Evolutionary conservation across 2,329 filamentous ascomycete species (phyloP), one percentile per base, ranked within the genome.

Genomic region (Pseudogymnoascus sp.): DNA sequence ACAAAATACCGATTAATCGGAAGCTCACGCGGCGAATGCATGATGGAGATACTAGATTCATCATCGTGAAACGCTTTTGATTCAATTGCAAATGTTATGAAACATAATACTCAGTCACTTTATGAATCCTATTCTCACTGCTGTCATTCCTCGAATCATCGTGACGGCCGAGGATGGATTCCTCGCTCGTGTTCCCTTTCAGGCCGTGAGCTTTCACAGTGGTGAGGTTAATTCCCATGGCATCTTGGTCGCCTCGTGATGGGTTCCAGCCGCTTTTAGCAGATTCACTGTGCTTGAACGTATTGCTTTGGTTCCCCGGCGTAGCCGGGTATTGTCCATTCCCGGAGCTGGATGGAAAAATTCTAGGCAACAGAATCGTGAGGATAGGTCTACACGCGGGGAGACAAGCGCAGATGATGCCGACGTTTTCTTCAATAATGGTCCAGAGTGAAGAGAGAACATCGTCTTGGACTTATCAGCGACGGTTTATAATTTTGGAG

Each of bases 351-450:
- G 23, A 61, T 28, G 65, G 65, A 39, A 67, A 68, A 2, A 67
- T 19, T 5, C 33, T 58, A 2, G 66, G 65, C 13, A 70, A 61
- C 7, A 70, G 8, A 15, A 62, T 56, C 3, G 64, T 37, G 6
- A 74, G 66, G 0, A 69, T 66, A n/a, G 67, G 66, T 38, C 70
- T 67, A 55, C 71, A 67, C 66, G 73, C 72, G 8, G 73, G 73
- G 5, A 74, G 68, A 58, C 71, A 74, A 13, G 73, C 71, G 59
- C 72, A 74, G 30, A 72, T 71, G n/a, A 74, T 69, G 12, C 66
- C 71, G 12, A 68, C 64, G 55, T 71, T 71, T 23, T 68, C 67
- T 66, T 75, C 74, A 30, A 74, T 64, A 8, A 71, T 68, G 18
- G 71, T 73, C 72, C 73, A 75, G 18, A 70, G 67, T 5, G 71